phyloP scores from a whole-genome alignment of 2,329 filamentous ascomycete species.

The Venturia oleaginea region DNA sequence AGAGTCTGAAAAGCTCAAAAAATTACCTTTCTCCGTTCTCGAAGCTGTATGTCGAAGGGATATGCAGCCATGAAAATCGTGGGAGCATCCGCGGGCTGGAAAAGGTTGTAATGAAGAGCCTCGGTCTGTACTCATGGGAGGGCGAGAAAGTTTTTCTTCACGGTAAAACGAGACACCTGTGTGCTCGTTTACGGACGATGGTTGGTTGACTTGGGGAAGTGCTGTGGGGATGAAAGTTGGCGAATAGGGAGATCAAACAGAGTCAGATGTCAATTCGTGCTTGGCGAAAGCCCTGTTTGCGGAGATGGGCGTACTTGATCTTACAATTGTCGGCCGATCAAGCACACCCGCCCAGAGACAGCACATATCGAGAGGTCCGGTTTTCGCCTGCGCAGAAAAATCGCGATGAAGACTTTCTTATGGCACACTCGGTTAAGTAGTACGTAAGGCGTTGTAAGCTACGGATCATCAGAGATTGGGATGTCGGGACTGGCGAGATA shows the following conservation, averaged over 20 bases:
- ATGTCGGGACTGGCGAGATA: not conserved
- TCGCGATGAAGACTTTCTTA: too few species aligned
- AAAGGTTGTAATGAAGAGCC: conserved; percentile 22
- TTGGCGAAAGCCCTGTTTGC: not conserved
- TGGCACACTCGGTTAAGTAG: too few species aligned
- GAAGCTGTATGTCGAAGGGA: conserved; percentile 23
- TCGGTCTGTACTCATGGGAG: conserved; percentile 23
- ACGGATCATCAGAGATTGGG: too few species aligned
- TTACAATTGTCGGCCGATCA: too few species aligned
- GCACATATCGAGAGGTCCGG: too few species aligned
- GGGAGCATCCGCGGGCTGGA: conserved; percentile 25
- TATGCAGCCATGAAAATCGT: conserved; percentile 25
- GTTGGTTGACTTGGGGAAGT: conserved; percentile 18
- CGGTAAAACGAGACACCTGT: conserved; percentile 20
- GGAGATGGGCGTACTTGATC: too few species aligned
- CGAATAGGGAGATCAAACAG: not conserved
- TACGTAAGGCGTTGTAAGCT: too few species aligned
- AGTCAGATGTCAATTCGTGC: not conserved
- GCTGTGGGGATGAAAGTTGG: not conserved
- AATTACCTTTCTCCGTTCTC: conserved; percentile 21
- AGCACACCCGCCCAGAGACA: too few species aligned
- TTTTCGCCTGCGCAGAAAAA: too few species aligned
- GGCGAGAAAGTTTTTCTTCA: conserved; percentile 19
- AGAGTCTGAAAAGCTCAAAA: conserved; percentile 17
- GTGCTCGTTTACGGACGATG: conserved; percentile 14